These are phyloP conservation scores for Dipsacomyces acuminosporus DNA, from an alignment of 371 early-diverging fungal genomes.

Conservation along the genomic window DNA sequence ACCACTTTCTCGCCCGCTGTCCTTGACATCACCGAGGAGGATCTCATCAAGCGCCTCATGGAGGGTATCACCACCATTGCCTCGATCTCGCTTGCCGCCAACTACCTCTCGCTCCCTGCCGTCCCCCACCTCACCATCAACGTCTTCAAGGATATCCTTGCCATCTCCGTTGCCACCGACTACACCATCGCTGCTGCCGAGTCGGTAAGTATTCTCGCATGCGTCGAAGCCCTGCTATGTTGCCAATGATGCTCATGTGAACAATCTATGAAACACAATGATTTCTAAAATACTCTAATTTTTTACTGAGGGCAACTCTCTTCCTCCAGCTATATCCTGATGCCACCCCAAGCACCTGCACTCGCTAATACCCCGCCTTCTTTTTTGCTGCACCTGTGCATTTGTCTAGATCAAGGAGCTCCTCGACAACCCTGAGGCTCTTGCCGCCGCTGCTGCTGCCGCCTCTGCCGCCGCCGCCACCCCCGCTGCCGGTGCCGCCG, in stretches of 20 bases:
- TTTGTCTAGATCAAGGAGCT: conserved; percentile 74
- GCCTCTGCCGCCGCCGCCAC: conserved; percentile 57
- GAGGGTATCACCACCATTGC: conserved; percentile 85
- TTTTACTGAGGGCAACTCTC: conserved; percentile 60
- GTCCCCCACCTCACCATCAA: conserved; percentile 97
- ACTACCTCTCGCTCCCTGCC: conserved; percentile 93
- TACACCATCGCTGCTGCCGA: conserved; percentile 92
- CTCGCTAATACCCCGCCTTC: conserved; percentile 8
- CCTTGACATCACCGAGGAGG: conserved; percentile 89
- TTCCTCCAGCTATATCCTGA: conserved; percentile 1
- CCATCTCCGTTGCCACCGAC: conserved; percentile 84
- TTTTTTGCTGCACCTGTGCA: background rate
- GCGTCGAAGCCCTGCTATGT: too few relatives aligned
- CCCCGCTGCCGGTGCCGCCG: conserved; percentile 51
- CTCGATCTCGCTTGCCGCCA: conserved; percentile 90
- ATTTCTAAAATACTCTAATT: conserved; percentile 70
- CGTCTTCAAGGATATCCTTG: conserved; percentile 94
- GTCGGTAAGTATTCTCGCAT: conserved; percentile 55
- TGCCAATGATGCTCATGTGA: conserved; percentile 45
- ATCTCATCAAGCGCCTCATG: conserved; percentile 75
- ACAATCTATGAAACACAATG: conserved; percentile 54
- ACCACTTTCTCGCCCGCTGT: conserved; percentile 86
- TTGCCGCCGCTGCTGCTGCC: conserved; percentile 56
- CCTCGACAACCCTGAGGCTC: conserved; percentile 82
- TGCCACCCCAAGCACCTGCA: background rate